phyloP scores from a whole-genome alignment of 148 eudicot genomes.

The Arctostaphylos glauca region DNA sequence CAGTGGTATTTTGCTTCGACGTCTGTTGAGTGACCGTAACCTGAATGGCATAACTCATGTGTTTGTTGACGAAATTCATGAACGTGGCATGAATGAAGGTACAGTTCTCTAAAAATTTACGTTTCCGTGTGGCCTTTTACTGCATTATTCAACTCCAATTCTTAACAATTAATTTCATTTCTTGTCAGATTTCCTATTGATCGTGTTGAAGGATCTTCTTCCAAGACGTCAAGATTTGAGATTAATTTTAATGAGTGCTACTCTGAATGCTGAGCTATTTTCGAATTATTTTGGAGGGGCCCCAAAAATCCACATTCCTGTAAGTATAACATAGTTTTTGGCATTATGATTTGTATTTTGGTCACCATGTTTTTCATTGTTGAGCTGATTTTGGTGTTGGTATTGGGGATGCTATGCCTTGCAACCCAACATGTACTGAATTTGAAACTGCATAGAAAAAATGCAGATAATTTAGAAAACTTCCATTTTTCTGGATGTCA shows the following conservation, averaged over 20 bases:
- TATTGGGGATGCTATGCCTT: not conserved
- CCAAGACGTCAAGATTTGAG: conserved; percentile 93
- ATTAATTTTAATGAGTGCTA: conserved; percentile 97
- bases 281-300: conserved; percentile 85
- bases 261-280: conserved; percentile 93
- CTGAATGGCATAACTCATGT: conserved; percentile 93
- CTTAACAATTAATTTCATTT: conserved; percentile 3
- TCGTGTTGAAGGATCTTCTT: conserved; percentile 97
- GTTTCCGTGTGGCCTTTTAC: not conserved
- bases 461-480: not conserved
- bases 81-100: conserved; percentile 99
- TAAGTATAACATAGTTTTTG: conserved; percentile 30
- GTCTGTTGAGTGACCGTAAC: conserved; percentile 89
- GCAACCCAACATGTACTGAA: not conserved
- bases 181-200: conserved; percentile 82
- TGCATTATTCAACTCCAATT: conserved; percentile 4
- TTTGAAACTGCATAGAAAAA: not conserved
- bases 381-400: conserved; percentile 3
- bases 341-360: not conserved
- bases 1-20: conserved; percentile 95
- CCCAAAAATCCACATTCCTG: conserved; percentile 92
- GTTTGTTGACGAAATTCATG: conserved; percentile 98
- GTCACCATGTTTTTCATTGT: not conserved
- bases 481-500: not conserved
- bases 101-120: conserved; percentile 15